These are phyloP conservation scores for Xylariaceae sp. DNA, from an alignment of 2,329 filamentous ascomycete genomes.

Conservation along the genomic window DNA sequence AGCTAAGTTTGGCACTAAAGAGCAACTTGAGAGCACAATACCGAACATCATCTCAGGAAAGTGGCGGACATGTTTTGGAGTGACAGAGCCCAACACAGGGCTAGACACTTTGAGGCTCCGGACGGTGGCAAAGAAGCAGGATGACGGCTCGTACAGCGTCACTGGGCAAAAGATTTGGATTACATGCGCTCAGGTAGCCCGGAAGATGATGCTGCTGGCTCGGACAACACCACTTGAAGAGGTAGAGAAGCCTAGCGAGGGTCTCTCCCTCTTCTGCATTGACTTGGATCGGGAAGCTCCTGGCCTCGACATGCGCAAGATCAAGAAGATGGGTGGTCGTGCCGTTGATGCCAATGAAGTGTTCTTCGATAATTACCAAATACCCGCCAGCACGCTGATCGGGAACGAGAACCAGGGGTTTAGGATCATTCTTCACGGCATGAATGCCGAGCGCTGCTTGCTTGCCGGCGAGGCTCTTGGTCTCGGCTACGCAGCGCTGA, in stretches of 20 bases:
- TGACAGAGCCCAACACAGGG: slow-evolving; percentile 83
- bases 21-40: slow-evolving; percentile 68
- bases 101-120: slow-evolving; percentile 76
- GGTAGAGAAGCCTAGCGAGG: slow-evolving; percentile 73
- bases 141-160: slow-evolving; percentile 67
- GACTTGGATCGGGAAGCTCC: slow-evolving; percentile 68
- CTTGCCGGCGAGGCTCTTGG: slow-evolving; percentile 81
- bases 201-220: slow-evolving; percentile 82
- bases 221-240: slow-evolving; percentile 74
- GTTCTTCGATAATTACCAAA: slow-evolving; percentile 80
- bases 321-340: slow-evolving; percentile 85
- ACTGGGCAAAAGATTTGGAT: slow-evolving; percentile 91
- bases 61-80: slow-evolving; percentile 78
- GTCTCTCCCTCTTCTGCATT: slow-evolving; percentile 81
- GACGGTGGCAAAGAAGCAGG: slow-evolving; percentile 63
- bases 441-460: slow-evolving; percentile 80
- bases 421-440: slow-evolving; percentile 77
- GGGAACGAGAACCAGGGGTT: slow-evolving; percentile 79
- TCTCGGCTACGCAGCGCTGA: slow-evolving; percentile 74
- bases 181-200: slow-evolving; percentile 80
- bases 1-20: slow-evolving; percentile 71
- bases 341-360: slow-evolving; percentile 87
- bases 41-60: slow-evolving; percentile 74
- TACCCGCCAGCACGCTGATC: slow-evolving; percentile 69
- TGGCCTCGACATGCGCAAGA: slow-evolving; percentile 69